Evolutionary conservation across 257 asterid genomes (phyloP), one percentile per base, ranked within the genome.

Genomic region (Prunella vulgaris): DNA sequence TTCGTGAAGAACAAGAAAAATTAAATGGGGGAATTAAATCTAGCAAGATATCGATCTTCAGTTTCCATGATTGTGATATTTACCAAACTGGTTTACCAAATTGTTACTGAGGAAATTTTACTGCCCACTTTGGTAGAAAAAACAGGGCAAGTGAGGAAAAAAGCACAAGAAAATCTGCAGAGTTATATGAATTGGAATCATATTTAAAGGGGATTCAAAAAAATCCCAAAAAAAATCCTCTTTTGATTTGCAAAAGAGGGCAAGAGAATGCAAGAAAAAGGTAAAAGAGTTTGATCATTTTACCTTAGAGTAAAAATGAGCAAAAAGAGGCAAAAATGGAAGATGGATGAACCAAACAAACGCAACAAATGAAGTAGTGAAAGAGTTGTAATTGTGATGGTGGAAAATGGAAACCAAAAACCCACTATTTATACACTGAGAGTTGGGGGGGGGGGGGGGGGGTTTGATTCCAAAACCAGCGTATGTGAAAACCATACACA

Each of bases 1-100:
- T 22, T 57, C 83, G 77, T 72, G 83, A 59, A 64, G 75, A 54
- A 64, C 78, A 71, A 79, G 82, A 64, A 44, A n/a, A 48, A 76
- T 30, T 33, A 60, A 33, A 32, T 49, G 24, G 1, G 12, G 5
- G 3, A 1, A 10, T 13, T 40, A n/a, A 42, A 10, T 12, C 51
- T 12, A 12, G 14, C 22, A 52, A 53, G 17, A 53, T 33, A 15
- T 35, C 65, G 12, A 53, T 67, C 46, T 18, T 20, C 1, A 5
- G 2, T 20, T 21, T 21, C 25, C 53, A 7, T 9, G 13, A 6
- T 28, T 20, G 8, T 14, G 7, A 56, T 22, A 56, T 24, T 25
- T 37, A 40, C 15, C 48, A 12, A 40, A 48, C 9, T 14, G 2
- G 21, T 48, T 15, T 44, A 13, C 56, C 8, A 15, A 66, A 32